These are phyloP conservation scores for Adenanthera pavonina DNA, from an alignment of 306 rosid species.

Conservation along the genomic window DNA sequence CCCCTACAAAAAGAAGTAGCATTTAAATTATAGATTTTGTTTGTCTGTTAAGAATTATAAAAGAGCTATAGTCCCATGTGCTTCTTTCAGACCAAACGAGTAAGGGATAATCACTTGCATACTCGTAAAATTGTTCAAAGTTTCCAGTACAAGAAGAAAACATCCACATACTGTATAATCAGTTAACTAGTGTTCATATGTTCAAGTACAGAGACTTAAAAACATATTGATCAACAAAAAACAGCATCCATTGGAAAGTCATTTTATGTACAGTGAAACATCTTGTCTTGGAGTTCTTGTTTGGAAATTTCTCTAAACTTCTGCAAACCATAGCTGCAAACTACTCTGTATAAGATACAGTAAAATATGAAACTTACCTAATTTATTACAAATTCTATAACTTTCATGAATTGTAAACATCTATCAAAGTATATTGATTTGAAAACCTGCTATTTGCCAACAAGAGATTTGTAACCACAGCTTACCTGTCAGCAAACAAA, in stretches of 20 bases:
- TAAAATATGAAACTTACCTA: constrained; percentile 10
- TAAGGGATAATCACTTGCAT: not conserved
- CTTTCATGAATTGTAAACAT: constrained; percentile 31
- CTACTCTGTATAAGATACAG: not conserved
- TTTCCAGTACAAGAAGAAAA: not conserved
- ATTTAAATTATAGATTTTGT: not conserved
- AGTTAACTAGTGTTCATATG: not conserved
- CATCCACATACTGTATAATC: not conserved
- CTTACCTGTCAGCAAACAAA: constrained; percentile 40
- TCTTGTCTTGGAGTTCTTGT: not conserved
- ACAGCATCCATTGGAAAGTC: not conserved
- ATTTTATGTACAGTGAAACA: not conserved
- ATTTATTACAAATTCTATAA: constrained; percentile 32
- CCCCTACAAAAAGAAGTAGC: not conserved
- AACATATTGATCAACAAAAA: constrained; percentile 7
- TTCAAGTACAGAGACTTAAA: not conserved
- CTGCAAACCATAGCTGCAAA: not conserved
- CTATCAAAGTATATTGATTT: constrained; percentile 20
- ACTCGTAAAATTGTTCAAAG: not conserved
- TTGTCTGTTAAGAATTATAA: not conserved
- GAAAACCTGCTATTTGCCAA: constrained; percentile 35
- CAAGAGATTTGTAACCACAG: constrained; percentile 29
- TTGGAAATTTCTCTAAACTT: not conserved
- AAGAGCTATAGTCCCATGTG: not conserved
- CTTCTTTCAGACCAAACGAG: not conserved